These are phyloP conservation scores for Tympanopsis confertula DNA, from an alignment of 2,329 filamentous ascomycete genomes.

Conservation along the genomic window DNA sequence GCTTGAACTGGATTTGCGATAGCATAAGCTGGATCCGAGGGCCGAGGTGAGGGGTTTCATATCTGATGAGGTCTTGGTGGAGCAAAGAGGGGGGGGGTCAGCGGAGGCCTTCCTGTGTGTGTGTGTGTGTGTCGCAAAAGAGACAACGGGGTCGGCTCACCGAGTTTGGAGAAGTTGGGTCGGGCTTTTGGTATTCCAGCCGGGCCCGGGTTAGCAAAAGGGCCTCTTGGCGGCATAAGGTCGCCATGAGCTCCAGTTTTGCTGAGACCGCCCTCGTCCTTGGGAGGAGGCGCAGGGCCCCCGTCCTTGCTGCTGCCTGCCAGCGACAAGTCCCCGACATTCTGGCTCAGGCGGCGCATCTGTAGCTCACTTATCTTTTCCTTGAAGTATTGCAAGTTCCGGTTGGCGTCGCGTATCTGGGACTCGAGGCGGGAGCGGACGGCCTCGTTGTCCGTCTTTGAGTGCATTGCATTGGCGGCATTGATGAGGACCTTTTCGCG, in stretches of 20 bases:
- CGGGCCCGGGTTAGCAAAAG: conserved; percentile 65
- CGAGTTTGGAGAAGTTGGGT: conserved; percentile 91
- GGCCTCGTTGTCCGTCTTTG: conserved; percentile 85
- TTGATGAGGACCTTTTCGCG: conserved; percentile 90
- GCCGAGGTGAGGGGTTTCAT: conserved; percentile 87
- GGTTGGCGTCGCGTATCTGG: conserved; percentile 83
- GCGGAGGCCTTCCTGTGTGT: too few species aligned
- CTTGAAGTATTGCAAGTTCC: conserved; percentile 93
- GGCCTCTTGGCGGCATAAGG: conserved; percentile 70
- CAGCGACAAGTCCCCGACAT: conserved; percentile 56
- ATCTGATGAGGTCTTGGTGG: conserved; percentile 88
- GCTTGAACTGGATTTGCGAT: conserved; percentile 95
- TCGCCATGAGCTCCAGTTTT: conserved; percentile 39
- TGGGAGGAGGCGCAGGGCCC: conserved; percentile 59
- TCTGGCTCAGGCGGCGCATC: conserved; percentile 62
- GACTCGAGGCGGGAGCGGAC: conserved; percentile 84
- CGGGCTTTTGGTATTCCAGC: conserved; percentile 61
- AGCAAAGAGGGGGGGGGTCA: too few species aligned
- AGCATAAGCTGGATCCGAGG: conserved; percentile 98
- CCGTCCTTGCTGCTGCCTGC: conserved; percentile 33
- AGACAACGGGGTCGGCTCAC: conserved; percentile 35
- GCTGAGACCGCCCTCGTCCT: conserved; percentile 46
- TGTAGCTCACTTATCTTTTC: conserved; percentile 81
- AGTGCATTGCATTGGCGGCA: conserved; percentile 87
- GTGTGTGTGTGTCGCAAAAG: not conserved